phyloP scores from a whole-genome alignment of 768 basidiomycete genomes.

The Cyathus striatus region DNA sequence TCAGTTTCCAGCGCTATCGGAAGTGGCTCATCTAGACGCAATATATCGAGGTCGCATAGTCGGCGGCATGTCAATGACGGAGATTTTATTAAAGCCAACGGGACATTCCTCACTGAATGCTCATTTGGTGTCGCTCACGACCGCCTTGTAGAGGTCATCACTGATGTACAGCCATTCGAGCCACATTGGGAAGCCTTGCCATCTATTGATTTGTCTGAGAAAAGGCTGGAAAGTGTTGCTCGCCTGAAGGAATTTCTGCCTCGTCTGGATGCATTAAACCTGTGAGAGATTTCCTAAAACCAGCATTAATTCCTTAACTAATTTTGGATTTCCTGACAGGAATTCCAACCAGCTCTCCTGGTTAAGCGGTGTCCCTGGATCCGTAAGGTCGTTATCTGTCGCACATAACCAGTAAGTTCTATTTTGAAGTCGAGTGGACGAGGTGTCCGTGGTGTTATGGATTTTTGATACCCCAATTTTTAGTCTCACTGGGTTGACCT shows the following conservation, averaged over 20 bases:
- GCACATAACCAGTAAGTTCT: constrained; percentile 78
- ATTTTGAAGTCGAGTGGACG: no score
- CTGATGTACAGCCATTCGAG: constrained; percentile 91
- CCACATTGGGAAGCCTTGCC: constrained; percentile 87
- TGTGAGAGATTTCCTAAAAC: constrained; percentile 46
- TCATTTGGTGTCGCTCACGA: constrained; percentile 96
- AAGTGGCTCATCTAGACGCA: constrained; percentile 27
- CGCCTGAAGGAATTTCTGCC: constrained; percentile 88
- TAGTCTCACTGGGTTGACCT: constrained; percentile 82
- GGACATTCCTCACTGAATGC: constrained; percentile 85
- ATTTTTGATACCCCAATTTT: constrained; percentile 8
- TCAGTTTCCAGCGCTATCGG: constrained; percentile 21
- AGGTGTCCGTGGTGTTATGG: no score
- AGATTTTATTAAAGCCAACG: constrained; percentile 28
- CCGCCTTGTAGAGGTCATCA: constrained; percentile 85
- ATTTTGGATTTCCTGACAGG: constrained; percentile 31
- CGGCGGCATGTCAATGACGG: constrained; percentile 26
- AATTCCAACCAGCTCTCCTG: constrained; percentile 72
- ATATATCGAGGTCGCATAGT: constrained; percentile 40
- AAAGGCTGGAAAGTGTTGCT: constrained; percentile 76
- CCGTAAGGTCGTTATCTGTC: constrained; percentile 72
- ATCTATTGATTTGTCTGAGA: constrained; percentile 68
- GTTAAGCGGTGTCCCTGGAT: constrained; percentile 73
- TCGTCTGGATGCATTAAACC: constrained; percentile 60
- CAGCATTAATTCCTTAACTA: constrained; percentile 1